Evolutionary conservation across 352 stramenopile genomes (phyloP).

Genomic region (Globisporangium uncinulatum): DNA sequence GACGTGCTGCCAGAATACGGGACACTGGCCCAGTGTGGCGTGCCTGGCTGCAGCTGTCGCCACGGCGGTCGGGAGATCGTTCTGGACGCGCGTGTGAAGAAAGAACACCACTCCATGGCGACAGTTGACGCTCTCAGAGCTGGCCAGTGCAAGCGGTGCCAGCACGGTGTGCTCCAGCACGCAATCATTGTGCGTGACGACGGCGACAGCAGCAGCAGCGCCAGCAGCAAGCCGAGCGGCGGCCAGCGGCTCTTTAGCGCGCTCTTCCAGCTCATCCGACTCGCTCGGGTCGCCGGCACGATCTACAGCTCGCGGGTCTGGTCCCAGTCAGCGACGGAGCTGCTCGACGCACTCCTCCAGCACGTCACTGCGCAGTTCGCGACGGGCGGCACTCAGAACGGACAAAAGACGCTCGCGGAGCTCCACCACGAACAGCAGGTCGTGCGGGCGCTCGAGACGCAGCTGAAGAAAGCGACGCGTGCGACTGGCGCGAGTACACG

Average conservation of each 20-base stretch:
- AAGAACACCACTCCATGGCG: conserved; percentile 15
- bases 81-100: conserved; percentile 17
- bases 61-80: conserved; percentile 33
- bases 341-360: conserved; percentile 36
- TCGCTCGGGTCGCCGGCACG: conserved; percentile 41
- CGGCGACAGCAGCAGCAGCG: conserved; percentile 13
- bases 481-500: conserved; percentile 36
- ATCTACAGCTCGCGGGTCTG: conserved; percentile 63
- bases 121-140: conserved; percentile 24
- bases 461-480: conserved; percentile 42
- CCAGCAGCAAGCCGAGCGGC: conserved; percentile 30
- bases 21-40: conserved; percentile 40
- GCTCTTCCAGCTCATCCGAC: conserved; percentile 51
- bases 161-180: conserved; percentile 70
- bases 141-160: conserved; percentile 50
- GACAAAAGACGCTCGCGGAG: conserved; percentile 50
- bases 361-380: conserved; percentile 53
- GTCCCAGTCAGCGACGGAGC: conserved; percentile 43
- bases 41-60: conserved; percentile 56
- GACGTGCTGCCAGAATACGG: conserved; percentile 53
- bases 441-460: conserved; percentile 40
- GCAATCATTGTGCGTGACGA: conserved; percentile 39
- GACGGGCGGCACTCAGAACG: conserved; percentile 52
- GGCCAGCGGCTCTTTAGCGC: conserved; percentile 53
- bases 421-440: conserved; percentile 50